Base-by-base conservation (phyloP, 2,329 filamentous ascomycete species). In the Ramichloridium luteum region DNA sequence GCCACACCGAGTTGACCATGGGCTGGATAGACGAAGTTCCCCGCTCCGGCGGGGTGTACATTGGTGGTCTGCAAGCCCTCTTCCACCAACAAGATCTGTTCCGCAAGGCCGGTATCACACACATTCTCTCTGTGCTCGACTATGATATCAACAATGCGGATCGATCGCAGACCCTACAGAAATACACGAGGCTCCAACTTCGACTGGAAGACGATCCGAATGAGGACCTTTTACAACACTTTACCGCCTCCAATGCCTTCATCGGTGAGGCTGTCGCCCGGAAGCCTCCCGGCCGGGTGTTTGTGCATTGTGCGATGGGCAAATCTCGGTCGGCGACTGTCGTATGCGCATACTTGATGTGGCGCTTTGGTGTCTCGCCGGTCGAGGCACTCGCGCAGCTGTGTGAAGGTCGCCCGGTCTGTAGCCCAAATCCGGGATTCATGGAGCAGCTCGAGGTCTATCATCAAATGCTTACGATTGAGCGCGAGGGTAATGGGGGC, bases 151-250 rank as follows among this genome's bases (percentile, higher is more conserved):
- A 71, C 71, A 31, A 68, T 77, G 47, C 66, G 68, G 32, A 57
- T 67, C 31, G n/a, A n/a, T 60, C 68, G 46, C 59, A 66, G 44
- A 60, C 62, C 38, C 74, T 72, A 49, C 65, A 70, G 6, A 22
- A 41, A 1, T 45, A 41, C 54, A 62, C 76, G 41, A 82, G 90
- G 53, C 66, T 84, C 45, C 68, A 74, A 38, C 77, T 96, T 43
- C 77, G 88, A 43, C 73, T 93, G 23, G 82, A 94, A 55, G 90
- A 96, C 60, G 72, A 85, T 31, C 81, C 85, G 13, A 84, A 93
- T 50, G 77, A 85, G 46, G 81, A 96, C 56, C 60, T 96, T 30
- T 61, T 96, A 14, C 70, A 79, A 37, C 76, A 92, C 55, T 77
- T 96, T 38, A 72, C 84, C 4, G 65, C 65, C 12, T 41, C 40